phyloP scores from a whole-genome alignment of 2,329 filamentous ascomycete genomes.

The Aspergillus sojae region DNA sequence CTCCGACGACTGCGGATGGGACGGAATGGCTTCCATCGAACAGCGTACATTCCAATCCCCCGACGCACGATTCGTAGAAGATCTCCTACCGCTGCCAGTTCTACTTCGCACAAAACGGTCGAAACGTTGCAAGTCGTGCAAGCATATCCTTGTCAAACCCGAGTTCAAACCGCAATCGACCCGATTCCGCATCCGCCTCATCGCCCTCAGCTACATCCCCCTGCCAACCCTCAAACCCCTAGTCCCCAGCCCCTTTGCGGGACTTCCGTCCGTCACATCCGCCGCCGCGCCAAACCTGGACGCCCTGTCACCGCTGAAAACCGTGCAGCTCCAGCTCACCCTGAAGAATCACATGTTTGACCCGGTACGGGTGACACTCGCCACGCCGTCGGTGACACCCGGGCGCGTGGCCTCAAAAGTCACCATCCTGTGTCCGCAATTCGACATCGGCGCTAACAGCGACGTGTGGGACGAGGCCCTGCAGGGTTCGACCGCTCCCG shows the following conservation, averaged over 20 bases:
- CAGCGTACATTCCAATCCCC: constrained; percentile 56
- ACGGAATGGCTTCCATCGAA: constrained; percentile 59
- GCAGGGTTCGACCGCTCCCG: constrained; percentile 49
- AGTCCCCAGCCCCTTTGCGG: constrained; percentile 45
- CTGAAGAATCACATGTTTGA: constrained; percentile 96
- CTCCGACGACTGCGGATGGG: constrained; percentile 59
- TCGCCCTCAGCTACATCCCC: constrained; percentile 87
- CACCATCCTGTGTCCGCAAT: constrained; percentile 90
- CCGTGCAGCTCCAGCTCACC: constrained; percentile 81
- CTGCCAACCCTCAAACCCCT: constrained; percentile 69
- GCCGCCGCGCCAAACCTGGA: constrained; percentile 45
- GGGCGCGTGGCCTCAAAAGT: constrained; percentile 77
- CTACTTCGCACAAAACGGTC: constrained; percentile 88
- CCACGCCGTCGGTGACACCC: constrained; percentile 77
- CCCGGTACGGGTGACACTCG: constrained; percentile 80
- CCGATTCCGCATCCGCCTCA: constrained; percentile 87
- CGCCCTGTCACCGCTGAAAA: constrained; percentile 51
- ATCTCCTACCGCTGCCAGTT: constrained; percentile 79
- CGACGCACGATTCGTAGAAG: constrained; percentile 65
- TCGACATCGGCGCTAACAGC: constrained; percentile 93
- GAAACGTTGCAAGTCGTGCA: constrained; percentile 88
- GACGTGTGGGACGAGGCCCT: constrained; percentile 91
- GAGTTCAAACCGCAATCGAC: constrained; percentile 88
- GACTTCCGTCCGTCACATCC: constrained; percentile 29
- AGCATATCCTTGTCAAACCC: constrained; percentile 93